Evolutionary conservation across 768 basidiomycete species (phyloP), one percentile per base, ranked within the genome.

Genomic region (Psilocybe azurescens): DNA sequence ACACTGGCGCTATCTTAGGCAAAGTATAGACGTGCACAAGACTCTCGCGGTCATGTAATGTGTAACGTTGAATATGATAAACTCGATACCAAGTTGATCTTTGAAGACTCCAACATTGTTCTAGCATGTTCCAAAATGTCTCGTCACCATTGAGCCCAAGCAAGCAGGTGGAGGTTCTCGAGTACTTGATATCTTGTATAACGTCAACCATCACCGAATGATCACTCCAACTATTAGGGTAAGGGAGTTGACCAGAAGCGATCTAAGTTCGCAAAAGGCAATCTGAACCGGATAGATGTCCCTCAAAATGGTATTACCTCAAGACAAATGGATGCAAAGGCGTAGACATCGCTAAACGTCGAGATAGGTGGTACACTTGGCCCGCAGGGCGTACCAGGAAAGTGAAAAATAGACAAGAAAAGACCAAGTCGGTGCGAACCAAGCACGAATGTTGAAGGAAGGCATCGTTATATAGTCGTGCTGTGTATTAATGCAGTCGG

Each of bases 251-350:
- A 4, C 81, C 85, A 2, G 84, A 84, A 0, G 81, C 79, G 41
- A 87, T 75, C 86, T 87, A 52, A 16, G 38, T 53, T 13, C 28
- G 44, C 41, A 11, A 29, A 3, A 57, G 11, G 9, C 2, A 20
- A 18, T 46, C 20, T 30, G 24, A 24, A 51, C 38, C 29, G 24
- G 24, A 24, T 24, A 38, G 28, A 44, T 9, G 29, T 53, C 49
- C 8, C 14, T 5, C 41, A 5, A 44, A 28, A 33, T 30, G 36
- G 16, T 20, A 72, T 36, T 50, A 86, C 86, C 78, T 87, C 86
- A 46, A 87, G 76, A 70, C 86, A 86, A 48, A 88, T 80, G 18
- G 81, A 85, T 1, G 77, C 85, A 69, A 85, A 88, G 2, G 86
- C 82, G 59, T 84, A 88, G n/a, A 87, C 83, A 64, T 88, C 87